Evolutionary conservation across 441 rosid genomes (phyloP).

Genomic region (Hura crepitans): DNA sequence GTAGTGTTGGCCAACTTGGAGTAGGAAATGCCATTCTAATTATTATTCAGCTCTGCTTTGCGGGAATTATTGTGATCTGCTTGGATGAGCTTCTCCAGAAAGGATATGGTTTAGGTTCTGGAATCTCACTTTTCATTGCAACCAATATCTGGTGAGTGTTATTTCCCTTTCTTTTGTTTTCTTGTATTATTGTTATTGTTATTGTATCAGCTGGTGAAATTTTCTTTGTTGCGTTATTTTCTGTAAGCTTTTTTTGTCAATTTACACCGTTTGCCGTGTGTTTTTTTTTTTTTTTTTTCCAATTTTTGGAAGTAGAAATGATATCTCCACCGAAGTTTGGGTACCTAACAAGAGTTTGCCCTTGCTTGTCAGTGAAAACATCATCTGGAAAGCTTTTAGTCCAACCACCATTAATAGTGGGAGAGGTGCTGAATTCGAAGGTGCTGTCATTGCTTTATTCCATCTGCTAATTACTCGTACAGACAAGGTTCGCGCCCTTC

Average conservation of each 20-base stretch:
- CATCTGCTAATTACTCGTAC: constrained; percentile 77
- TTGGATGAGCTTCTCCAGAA: constrained; percentile 90
- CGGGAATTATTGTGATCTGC: constrained; percentile 84
- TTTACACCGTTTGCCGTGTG: no score
- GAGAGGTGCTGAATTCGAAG: constrained; percentile 97
- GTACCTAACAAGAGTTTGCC: background rate
- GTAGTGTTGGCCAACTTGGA: constrained; percentile 80
- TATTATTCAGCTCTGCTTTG: constrained; percentile 85
- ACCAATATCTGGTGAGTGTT: constrained; percentile 71
- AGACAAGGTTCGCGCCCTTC: constrained; percentile 76
- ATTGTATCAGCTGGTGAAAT: background rate
- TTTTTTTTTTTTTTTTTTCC: background rate
- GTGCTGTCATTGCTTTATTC: constrained; percentile 87
- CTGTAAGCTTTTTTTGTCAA: background rate
- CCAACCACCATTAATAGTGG: constrained; percentile 95
- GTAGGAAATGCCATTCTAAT: constrained; percentile 91
- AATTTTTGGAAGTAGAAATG: background rate
- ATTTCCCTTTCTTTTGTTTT: background rate
- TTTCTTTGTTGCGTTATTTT: background rate
- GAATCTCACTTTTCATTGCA: constrained; percentile 91
- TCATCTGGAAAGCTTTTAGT: constrained; percentile 95
- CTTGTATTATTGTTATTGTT: background rate
- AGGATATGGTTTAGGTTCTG: constrained; percentile 91
- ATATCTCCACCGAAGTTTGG: background rate
- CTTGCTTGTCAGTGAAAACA: constrained; percentile 53